Percentiles rank a stretch among this genome's conserved stretches.
These are phyloP conservation scores for Linnemannia elongata DNA, from an alignment of 192 early-diverging fungal species.

Conservation along the genomic window DNA sequence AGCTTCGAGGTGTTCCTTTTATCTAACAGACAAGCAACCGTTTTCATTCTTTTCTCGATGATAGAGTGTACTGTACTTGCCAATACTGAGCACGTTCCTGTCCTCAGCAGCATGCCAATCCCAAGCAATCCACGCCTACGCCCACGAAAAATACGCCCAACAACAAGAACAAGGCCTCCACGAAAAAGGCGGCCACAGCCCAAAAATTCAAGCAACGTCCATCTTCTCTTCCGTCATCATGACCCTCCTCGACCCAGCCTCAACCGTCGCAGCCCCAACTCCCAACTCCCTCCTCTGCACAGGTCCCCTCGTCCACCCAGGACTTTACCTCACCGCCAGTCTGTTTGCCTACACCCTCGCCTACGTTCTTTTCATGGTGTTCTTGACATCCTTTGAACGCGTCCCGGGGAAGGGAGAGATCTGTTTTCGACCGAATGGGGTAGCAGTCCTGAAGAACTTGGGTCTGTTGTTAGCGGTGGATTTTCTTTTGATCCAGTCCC, in stretches of 20 bases:
- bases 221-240: constrained; percentile 17
- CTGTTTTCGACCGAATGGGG: constrained; percentile 76
- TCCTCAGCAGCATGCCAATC: constrained; percentile 50
- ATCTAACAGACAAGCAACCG: too few relatives aligned
- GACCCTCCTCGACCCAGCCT: constrained; percentile 36
- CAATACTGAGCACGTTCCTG: constrained; percentile 55
- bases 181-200: background rate
- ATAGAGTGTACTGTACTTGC: constrained; percentile 61
- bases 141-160: constrained; percentile 15
- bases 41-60: background rate
- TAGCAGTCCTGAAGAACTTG: constrained; percentile 83
- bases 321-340: constrained; percentile 71
- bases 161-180: constrained; percentile 23
- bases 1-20: background rate
- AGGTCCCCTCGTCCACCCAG: constrained; percentile 62
- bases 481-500: constrained; percentile 73
- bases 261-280: constrained; percentile 8
- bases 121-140: constrained; percentile 48
- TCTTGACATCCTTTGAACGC: constrained; percentile 80
- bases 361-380: constrained; percentile 75
- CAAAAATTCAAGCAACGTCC: background rate
- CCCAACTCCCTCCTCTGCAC: constrained; percentile 29
- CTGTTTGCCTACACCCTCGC: constrained; percentile 73
- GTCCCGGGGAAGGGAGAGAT: constrained; percentile 78
- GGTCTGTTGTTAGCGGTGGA: constrained; percentile 77